Percentiles rank a stretch among this genome's conserved stretches.
phyloP scores from a whole-genome alignment of 805 yeast genomes.

The Peterozyma toletana region DNA sequence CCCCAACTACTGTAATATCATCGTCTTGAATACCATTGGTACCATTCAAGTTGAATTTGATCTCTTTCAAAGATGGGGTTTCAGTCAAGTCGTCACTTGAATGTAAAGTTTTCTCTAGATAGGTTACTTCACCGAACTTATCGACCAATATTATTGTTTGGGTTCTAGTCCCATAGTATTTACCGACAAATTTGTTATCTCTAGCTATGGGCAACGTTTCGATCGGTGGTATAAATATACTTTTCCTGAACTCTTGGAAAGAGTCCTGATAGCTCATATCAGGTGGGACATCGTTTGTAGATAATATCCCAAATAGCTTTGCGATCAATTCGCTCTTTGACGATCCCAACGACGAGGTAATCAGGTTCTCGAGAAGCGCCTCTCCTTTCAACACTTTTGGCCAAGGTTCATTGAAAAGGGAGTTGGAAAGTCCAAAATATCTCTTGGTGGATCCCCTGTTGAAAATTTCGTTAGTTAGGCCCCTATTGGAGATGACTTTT shows the following conservation, averaged over 20 bases:
- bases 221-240: constrained; percentile 72
- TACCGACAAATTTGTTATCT: constrained; percentile 32
- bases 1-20: too few relatives aligned
- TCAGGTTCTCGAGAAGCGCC: constrained; percentile 45
- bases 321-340: constrained; percentile 34
- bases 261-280: constrained; percentile 15
- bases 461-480: constrained; percentile 19
- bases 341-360: constrained; percentile 13
- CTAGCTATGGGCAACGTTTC: constrained; percentile 15
- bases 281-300: constrained; percentile 24
- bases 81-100: neutral
- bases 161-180: constrained; percentile 79
- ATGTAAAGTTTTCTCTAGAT: constrained; percentile 49
- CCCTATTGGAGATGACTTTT: constrained; percentile 42
- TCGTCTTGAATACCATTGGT: too few relatives aligned
- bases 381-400: constrained; percentile 59
- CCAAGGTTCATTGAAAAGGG: constrained; percentile 68
- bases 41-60: too few relatives aligned
- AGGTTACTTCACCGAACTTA: constrained; percentile 40
- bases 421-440: constrained; percentile 62
- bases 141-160: constrained; percentile 70
- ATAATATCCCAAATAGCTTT: constrained; percentile 47
- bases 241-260: constrained; percentile 39
- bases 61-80: too few relatives aligned
- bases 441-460: constrained; percentile 12